Evolutionary conservation across 2,329 filamentous ascomycete species (phyloP), one percentile per base, ranked within the genome.

Genomic region (Fusarium austroafricanum): DNA sequence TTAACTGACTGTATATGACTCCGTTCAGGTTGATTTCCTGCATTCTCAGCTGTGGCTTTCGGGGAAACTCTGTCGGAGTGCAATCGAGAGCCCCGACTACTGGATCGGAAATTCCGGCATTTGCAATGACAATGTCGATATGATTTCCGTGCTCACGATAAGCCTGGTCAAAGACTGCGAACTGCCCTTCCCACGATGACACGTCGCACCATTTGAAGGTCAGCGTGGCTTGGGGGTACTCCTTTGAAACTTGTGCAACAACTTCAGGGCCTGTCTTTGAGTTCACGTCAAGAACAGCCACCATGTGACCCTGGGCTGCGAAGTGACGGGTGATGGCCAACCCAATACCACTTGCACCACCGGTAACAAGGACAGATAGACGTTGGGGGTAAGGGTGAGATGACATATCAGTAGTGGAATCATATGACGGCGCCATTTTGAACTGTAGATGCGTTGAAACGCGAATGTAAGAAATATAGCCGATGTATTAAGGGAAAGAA

Each of bases 191-290:
- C 54, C 54, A 56, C 0, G 54, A 56, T 0, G 54, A 56, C 0
- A 56, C 54, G 18, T 56, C 54, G 14, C 54, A 56, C 54, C 54
- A 56, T 6, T 35, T 42, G 10, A 56, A 56, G 1, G 17, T 56
- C 3, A 56, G 0, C 1, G 6, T 42, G 1, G 47, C 28, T 5
- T 35, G 2, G 0, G 54, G 47, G 2, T 42, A 17, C 2, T 26
- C 8, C 2, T 42, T 28, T 28, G 37, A 6, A 2, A 56, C 47
- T 11, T 28, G 18, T 5, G 54, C 37, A 9, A 56, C n/a, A 3
- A 18, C 28, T 3, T 12, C 54, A 17, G 47, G 47, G 8, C 54
- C 54, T 29, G 54, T 23, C 35, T 56, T 35, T 17, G 37, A 54
- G 35, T 42, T 56, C 2, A 56, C 47, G 1, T 56, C 54, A 1